phyloP scores from a whole-genome alignment of 202 grass and related monocot species.

The Musa balbisiana region DNA sequence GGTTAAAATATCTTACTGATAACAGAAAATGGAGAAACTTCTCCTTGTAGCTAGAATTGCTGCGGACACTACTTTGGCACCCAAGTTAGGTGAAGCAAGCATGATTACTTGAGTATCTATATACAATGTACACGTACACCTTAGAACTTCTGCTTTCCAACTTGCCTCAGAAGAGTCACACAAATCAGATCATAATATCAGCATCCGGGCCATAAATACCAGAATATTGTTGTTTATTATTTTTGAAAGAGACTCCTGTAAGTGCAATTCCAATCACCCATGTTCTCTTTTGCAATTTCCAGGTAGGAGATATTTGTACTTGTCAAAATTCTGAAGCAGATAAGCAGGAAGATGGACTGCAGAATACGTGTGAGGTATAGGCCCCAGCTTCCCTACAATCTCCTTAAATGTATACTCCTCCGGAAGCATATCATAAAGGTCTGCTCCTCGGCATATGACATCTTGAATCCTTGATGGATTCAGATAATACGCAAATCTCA shows the following conservation, averaged over 20 bases:
- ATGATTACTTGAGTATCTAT: neutral
- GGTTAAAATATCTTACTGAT: neutral
- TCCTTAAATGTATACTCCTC: slow-evolving; percentile 4
- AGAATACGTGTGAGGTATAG: neutral
- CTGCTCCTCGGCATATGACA: neutral
- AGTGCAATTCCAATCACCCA: neutral
- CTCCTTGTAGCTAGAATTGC: neutral
- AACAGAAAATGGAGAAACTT: neutral
- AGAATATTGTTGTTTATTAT: neutral
- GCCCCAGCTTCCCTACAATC: neutral
- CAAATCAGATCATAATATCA: neutral
- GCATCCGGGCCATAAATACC: neutral
- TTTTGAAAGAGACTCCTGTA: neutral
- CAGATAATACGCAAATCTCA: neutral
- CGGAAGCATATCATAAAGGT: neutral
- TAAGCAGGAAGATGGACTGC: neutral
- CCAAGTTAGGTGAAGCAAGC: neutral
- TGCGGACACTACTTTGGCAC: neutral
- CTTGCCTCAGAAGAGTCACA: neutral
- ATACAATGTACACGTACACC: neutral
- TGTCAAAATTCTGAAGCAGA: neutral
- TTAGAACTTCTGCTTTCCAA: neutral
- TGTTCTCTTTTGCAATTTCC: slow-evolving; percentile 5
- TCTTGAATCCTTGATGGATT: slow-evolving; percentile 1
- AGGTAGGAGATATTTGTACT: slow-evolving; percentile 3